phyloP scores from a whole-genome alignment of 1,139 yeast species.

The Candida anutae region DNA sequence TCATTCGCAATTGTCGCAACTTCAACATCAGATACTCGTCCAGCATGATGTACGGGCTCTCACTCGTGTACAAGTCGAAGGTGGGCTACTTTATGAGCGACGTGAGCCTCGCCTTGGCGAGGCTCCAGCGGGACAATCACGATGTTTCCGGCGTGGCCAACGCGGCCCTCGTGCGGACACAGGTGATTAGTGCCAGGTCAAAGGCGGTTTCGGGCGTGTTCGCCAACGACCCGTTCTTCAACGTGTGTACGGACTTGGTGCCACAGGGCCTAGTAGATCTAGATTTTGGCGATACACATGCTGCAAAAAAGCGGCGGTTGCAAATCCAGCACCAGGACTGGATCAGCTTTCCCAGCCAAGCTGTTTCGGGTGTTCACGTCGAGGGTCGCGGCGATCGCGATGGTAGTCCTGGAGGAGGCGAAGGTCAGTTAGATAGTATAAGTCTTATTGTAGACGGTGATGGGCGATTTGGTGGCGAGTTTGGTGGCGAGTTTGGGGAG shows the following conservation, averaged over 20 bases:
- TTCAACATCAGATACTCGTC: constrained; percentile 41
- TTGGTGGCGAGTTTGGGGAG: background rate
- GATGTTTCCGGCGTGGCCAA: background rate
- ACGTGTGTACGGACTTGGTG: constrained; percentile 23
- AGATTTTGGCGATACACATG: constrained; percentile 4
- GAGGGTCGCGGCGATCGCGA: too few relatives aligned
- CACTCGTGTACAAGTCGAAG: constrained; percentile 47
- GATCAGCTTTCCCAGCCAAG: constrained; percentile 6
- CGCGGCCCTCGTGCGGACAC: background rate
- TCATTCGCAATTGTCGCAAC: constrained; percentile 18
- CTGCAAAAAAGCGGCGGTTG: constrained; percentile 9
- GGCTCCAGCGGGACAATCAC: background rate
- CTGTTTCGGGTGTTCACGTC: too few relatives aligned
- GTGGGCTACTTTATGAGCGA: constrained; percentile 38
- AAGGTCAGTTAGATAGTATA: too few relatives aligned
- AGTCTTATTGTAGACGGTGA: too few relatives aligned
- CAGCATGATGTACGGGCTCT: constrained; percentile 48
- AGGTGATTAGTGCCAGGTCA: background rate
- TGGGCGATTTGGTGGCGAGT: too few relatives aligned
- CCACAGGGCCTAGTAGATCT: constrained; percentile 9
- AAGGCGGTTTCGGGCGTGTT: constrained; percentile 7
- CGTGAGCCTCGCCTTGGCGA: constrained; percentile 7
- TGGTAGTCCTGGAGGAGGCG: too few relatives aligned
- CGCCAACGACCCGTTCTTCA: constrained; percentile 35
- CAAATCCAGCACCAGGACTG: constrained; percentile 9